Percentiles rank a stretch among this genome's conserved stretches.
Evolutionary conservation across 2,329 filamentous ascomycete genomes (phyloP).

Genomic region (Dothidotthia symphoricarpi): DNA sequence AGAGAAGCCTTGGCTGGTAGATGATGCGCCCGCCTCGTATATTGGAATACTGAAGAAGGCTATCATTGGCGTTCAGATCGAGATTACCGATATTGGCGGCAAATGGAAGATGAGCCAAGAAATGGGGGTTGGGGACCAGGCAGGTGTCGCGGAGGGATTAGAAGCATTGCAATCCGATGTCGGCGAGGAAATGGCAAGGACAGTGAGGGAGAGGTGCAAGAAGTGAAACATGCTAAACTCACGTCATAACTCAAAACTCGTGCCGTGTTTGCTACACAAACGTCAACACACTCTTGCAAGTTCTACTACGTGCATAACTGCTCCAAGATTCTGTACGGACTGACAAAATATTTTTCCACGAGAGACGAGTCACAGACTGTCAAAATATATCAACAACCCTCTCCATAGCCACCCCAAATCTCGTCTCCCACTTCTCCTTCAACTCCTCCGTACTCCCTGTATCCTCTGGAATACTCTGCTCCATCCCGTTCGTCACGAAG

Average conservation of each 20-base stretch:
- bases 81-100: constrained; percentile 22
- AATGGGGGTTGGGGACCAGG: constrained; percentile 21
- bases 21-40: constrained; percentile 58
- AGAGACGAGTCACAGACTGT: no score
- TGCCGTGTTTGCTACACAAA: no score
- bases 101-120: constrained; percentile 34
- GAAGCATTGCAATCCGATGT: constrained; percentile 43
- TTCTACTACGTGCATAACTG: no score
- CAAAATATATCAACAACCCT: constrained; percentile 5
- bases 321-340: no score
- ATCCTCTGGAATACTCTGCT: constrained; percentile 15
- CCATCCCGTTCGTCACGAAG: constrained; percentile 12
- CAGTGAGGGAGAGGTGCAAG: constrained; percentile 31
- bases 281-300: no score
- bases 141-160: constrained; percentile 60
- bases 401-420: constrained; percentile 23
- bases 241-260: no score
- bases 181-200: constrained; percentile 27
- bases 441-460: constrained; percentile 11
- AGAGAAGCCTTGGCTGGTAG: constrained; percentile 56
- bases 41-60: constrained; percentile 42
- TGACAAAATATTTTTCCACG: no score
- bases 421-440: constrained; percentile 13
- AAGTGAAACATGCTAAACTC: constrained; percentile 3
- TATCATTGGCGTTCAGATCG: constrained; percentile 28